A percentile compares a stretch with the other conserved stretches of the same genome.
These are phyloP conservation scores for Bondarzewia mesenterica DNA, from an alignment of 1,284 basidiomycete species.

Conservation along the genomic window DNA sequence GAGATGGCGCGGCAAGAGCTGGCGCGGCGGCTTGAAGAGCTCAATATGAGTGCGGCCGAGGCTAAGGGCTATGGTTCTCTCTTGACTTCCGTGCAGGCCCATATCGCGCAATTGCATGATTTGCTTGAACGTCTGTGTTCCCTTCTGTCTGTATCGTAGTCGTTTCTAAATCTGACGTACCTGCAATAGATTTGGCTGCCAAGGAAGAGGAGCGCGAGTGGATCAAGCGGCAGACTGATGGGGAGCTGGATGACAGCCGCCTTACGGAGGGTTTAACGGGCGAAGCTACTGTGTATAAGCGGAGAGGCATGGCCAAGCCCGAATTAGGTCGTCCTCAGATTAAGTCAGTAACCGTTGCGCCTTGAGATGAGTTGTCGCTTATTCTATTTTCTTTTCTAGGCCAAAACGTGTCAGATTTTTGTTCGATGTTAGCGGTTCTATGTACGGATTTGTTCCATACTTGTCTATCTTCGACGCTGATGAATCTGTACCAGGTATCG, in stretches of 20 bases:
- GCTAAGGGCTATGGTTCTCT: constrained; percentile 48
- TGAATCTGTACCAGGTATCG: constrained; percentile 39
- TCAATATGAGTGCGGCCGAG: constrained; percentile 49
- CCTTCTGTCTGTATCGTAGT: constrained; percentile 4
- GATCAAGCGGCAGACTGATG: constrained; percentile 63
- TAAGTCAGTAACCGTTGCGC: constrained; percentile 33
- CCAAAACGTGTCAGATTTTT: constrained; percentile 60
- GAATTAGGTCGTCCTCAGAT: constrained; percentile 58
- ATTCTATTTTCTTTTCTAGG: constrained; percentile 21
- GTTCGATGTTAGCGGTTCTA: constrained; percentile 67
- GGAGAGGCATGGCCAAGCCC: constrained; percentile 59
- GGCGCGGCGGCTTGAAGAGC: constrained; percentile 47
- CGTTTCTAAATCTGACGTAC: not conserved
- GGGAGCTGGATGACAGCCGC: constrained; percentile 59
- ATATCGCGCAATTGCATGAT: constrained; percentile 49
- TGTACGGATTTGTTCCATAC: constrained; percentile 30
- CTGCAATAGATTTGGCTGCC: constrained; percentile 44
- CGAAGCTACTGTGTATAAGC: constrained; percentile 60
- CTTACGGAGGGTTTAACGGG: constrained; percentile 59
- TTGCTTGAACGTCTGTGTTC: constrained; percentile 45
- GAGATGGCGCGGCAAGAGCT: constrained; percentile 60
- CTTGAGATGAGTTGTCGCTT: not conserved
- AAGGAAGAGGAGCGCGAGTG: constrained; percentile 63
- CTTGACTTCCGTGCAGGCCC: constrained; percentile 45
- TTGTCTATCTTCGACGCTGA: not conserved